Conservation (phyloP, 2,329 filamentous ascomycete species). For the Exophiala spinifera region DNA sequence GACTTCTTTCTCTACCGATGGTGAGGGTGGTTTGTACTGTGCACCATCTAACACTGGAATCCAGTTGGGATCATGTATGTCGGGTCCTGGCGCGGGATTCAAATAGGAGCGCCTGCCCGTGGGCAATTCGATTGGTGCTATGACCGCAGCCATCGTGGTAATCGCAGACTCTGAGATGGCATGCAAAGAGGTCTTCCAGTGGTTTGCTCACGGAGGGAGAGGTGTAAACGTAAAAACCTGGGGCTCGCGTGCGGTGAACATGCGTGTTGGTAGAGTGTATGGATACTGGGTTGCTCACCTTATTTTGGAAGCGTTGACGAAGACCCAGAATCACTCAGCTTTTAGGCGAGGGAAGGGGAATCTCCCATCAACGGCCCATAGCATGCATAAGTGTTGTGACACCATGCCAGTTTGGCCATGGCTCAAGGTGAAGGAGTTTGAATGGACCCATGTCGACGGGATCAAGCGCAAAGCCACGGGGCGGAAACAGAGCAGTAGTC, state of each 20-base stretch:
- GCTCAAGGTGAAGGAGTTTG: neutral
- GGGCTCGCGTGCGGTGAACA: neutral
- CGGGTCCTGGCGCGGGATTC: constrained; percentile 15
- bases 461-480: neutral
- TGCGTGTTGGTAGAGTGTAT: neutral
- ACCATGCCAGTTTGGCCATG: neutral
- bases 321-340: neutral
- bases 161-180: neutral
- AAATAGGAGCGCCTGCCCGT: constrained; percentile 24
- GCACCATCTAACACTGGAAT: constrained; percentile 25
- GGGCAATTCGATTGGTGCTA: constrained; percentile 25
- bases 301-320: neutral
- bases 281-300: neutral
- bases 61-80: constrained; percentile 29
- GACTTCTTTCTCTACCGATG: constrained; percentile 22
- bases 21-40: constrained; percentile 14
- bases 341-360: neutral
- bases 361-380: neutral
- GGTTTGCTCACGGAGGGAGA: neutral
- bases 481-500: neutral
- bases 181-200: too few relatives aligned
- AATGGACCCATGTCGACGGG: neutral
- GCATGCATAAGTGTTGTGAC: neutral
- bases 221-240: neutral
- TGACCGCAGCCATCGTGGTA: constrained; percentile 18